Evolutionary conservation across 768 basidiomycete species (phyloP).

Genomic region (Suillus spraguei): DNA sequence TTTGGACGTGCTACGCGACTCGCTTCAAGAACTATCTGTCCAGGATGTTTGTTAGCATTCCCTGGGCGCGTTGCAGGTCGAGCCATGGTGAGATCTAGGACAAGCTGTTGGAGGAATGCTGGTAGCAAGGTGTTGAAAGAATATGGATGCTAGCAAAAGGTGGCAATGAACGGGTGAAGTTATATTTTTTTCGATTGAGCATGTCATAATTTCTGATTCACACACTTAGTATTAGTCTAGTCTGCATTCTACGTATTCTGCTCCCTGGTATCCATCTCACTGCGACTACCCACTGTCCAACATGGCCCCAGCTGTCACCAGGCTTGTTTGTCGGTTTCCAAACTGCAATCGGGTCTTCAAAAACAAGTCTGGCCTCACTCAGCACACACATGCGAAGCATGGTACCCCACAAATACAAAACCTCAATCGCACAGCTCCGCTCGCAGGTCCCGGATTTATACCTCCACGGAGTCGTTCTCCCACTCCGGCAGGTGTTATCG

Average conservation of each 20-base stretch:
- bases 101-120: background rate
- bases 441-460: background rate
- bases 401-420: background rate
- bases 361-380: slow-evolving; percentile 7
- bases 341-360: background rate
- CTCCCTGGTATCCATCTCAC: background rate
- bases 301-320: background rate
- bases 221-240: background rate
- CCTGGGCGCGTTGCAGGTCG: background rate
- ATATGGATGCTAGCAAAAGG: background rate
- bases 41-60: slow-evolving; percentile 1
- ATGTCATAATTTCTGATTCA: background rate
- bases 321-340: background rate
- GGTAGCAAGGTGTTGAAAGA: background rate
- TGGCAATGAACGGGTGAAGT: background rate
- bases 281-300: background rate
- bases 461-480: background rate
- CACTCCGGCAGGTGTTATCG: background rate
- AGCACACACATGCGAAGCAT: background rate
- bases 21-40: background rate
- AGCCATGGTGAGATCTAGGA: background rate
- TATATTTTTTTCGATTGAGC: background rate
- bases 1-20: background rate
- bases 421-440: background rate
- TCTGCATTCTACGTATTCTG: background rate